Evolutionary conservation across 2,329 filamentous ascomycete genomes (phyloP).

Genomic region (Stachybotrys echinatus): DNA sequence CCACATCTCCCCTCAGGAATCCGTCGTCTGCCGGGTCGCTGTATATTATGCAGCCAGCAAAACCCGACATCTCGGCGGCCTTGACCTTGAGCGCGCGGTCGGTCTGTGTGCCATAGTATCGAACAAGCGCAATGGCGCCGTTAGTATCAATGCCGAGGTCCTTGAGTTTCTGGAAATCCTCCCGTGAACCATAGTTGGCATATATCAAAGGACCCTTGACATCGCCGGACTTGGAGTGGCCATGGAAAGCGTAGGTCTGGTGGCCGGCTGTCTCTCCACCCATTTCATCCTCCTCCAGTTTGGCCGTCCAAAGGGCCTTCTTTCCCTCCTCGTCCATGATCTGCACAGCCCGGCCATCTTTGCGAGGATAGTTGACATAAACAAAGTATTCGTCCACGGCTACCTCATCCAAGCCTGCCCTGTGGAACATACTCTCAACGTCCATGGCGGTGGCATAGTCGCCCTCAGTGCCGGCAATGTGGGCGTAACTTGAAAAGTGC

Average conservation of each 20-base stretch:
- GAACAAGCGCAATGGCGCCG: slow-evolving; percentile 78
- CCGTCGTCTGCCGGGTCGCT: slow-evolving; percentile 85
- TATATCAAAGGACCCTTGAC: slow-evolving; percentile 85
- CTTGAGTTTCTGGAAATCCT: slow-evolving; percentile 71
- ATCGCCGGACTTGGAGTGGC: slow-evolving; percentile 79
- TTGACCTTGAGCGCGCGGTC: slow-evolving; percentile 81
- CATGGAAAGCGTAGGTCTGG: slow-evolving; percentile 80
- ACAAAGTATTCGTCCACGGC: slow-evolving; percentile 75
- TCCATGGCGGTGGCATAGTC: slow-evolving; percentile 83
- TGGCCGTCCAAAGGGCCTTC: slow-evolving; percentile 68
- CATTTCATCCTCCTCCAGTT: slow-evolving; percentile 71
- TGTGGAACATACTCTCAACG: slow-evolving; percentile 70
- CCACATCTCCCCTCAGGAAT: slow-evolving; percentile 65
- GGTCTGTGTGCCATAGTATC: slow-evolving; percentile 68
- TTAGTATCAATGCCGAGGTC: slow-evolving; percentile 68
- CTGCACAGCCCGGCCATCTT: slow-evolving; percentile 72
- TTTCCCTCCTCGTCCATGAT: slow-evolving; percentile 65
- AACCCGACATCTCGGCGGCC: slow-evolving; percentile 81
- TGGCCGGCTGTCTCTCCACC: slow-evolving; percentile 57
- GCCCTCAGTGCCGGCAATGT: slow-evolving; percentile 91
- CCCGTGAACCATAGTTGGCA: slow-evolving; percentile 81
- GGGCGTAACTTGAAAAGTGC: slow-evolving; percentile 78
- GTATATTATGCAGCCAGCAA: slow-evolving; percentile 84
- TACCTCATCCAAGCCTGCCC: slow-evolving; percentile 70
- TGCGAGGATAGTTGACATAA: slow-evolving; percentile 85